Percentiles rank a stretch among this genome's conserved stretches.
Conservation (phyloP, 495 filamentous ascomycete genomes). For the Trichoderma asperelloides region DNA sequence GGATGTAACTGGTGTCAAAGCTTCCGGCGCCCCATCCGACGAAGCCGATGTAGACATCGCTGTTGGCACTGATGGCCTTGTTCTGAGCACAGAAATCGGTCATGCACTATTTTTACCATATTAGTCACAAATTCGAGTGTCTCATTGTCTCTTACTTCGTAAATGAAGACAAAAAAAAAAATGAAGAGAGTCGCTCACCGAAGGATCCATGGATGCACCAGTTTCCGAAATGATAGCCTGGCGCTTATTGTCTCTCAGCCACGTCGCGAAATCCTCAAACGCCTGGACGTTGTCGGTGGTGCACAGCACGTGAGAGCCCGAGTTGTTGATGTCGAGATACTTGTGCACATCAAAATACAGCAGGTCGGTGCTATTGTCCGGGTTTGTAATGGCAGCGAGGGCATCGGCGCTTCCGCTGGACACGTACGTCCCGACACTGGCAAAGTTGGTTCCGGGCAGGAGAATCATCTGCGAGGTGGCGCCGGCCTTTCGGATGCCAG, state of each 20-base stretch:
- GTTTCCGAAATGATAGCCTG: conserved; percentile 47
- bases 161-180: neutral
- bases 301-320: conserved; percentile 44
- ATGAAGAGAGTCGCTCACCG: conserved; percentile 16
- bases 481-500: conserved; percentile 49
- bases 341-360: conserved; percentile 45
- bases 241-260: conserved; percentile 38
- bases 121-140: too few species aligned
- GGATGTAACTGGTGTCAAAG: conserved; percentile 35
- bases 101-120: conserved; percentile 22
- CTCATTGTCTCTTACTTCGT: too few species aligned
- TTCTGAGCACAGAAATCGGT: conserved; percentile 39
- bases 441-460: conserved; percentile 40
- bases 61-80: conserved; percentile 36
- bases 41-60: conserved; percentile 43
- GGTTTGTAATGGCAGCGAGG: conserved; percentile 45
- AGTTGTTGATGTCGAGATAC: conserved; percentile 50
- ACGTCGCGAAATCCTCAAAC: conserved; percentile 40
- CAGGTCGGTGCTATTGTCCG: conserved; percentile 41
- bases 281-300: conserved; percentile 41
- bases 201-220: conserved; percentile 33
- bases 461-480: conserved; percentile 47
- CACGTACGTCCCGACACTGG: conserved; percentile 36
- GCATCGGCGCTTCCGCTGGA: conserved; percentile 34
- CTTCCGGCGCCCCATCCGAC: conserved; percentile 41